These are phyloP conservation scores for Venturia effusa DNA, from an alignment of 2,329 filamentous ascomycete species.

Conservation along the genomic window DNA sequence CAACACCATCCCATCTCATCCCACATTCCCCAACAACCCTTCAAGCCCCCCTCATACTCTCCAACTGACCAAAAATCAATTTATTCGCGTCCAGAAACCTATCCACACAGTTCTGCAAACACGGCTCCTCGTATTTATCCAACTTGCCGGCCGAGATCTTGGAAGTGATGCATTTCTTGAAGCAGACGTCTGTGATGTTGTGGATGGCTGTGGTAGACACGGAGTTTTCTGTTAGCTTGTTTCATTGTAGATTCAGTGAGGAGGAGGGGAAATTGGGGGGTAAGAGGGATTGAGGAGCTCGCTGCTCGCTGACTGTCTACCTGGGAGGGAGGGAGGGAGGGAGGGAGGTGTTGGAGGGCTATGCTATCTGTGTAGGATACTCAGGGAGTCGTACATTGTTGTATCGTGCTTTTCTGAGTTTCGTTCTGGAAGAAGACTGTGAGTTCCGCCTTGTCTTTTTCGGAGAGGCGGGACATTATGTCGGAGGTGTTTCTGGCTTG, in stretches of 20 bases:
- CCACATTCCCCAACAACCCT: background rate
- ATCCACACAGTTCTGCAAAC: slow-evolving; percentile 86
- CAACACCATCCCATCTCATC: background rate
- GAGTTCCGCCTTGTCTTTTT: slow-evolving; percentile 76
- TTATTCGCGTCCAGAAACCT: slow-evolving; percentile 85
- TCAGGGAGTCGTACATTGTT: no score
- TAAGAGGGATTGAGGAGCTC: background rate
- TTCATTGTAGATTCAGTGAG: background rate
- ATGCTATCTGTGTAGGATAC: no score
- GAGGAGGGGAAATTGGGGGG: background rate
- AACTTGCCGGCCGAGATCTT: slow-evolving; percentile 61
- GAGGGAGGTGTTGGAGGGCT: background rate
- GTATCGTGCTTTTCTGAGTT: slow-evolving; percentile 69
- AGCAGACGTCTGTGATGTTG: slow-evolving; percentile 68
- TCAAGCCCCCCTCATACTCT: slow-evolving; percentile 42
- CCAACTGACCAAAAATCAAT: slow-evolving; percentile 74
- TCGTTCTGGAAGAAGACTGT: slow-evolving; percentile 78
- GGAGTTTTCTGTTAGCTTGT: background rate
- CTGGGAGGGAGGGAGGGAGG: background rate
- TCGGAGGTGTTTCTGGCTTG: background rate
- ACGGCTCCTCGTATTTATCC: slow-evolving; percentile 68
- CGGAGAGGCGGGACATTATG: slow-evolving; percentile 48
- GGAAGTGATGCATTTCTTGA: slow-evolving; percentile 81
- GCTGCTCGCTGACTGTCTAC: background rate
- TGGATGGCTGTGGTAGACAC: slow-evolving; percentile 46